Evolutionary conservation across 768 basidiomycete genomes (phyloP), one percentile per base, ranked within the genome.

Genomic region (Collybia mongolica): DNA sequence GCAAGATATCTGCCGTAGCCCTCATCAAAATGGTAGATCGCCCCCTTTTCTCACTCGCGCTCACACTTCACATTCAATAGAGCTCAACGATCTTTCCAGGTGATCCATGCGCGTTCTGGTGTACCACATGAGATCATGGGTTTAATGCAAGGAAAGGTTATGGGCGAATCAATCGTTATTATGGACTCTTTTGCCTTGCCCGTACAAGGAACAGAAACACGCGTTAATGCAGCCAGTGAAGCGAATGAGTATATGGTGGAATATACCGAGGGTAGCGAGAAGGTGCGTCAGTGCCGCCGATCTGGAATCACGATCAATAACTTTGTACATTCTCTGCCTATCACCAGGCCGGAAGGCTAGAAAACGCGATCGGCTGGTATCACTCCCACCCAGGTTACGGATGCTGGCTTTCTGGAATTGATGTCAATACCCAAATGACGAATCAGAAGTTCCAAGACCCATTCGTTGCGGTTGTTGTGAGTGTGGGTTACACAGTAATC

Each of bases 41-140:
- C 11, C 9, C 32, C 20, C 38, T 29, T 20, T 26, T n/a, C 53
- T 11, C 36, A 8, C 26, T 45, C 39, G 42, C 49, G 42, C 46
- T 14, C 11, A 32, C 9, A 14, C 11, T 32, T 3, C 5, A 32
- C 6, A 12, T 26, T 26, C 24, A 26, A 4, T 26, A 4, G 24
- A 26, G 24, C 7, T 26, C 24, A 7, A 51, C 37, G 18, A 39
- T n/a, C 36, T 45, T 26, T 46, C 19, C 70, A 98, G 96, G 89
- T 98, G 55, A 98, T 98, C 65, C 96, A 98, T 66, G 96, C 96
- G 26, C 85, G 96, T 44, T 98, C 96, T 2, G 96, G 96, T 52
- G 96, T 97, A 5, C 88, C 90, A 51, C 92, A 98, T 73, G 96
- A 99, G 71, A 97, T 99, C 64, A 99, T 99, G 96, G 96, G 96